phyloP scores from a whole-genome alignment of 2,329 filamentous ascomycete genomes.

The Fusarium sp. region DNA sequence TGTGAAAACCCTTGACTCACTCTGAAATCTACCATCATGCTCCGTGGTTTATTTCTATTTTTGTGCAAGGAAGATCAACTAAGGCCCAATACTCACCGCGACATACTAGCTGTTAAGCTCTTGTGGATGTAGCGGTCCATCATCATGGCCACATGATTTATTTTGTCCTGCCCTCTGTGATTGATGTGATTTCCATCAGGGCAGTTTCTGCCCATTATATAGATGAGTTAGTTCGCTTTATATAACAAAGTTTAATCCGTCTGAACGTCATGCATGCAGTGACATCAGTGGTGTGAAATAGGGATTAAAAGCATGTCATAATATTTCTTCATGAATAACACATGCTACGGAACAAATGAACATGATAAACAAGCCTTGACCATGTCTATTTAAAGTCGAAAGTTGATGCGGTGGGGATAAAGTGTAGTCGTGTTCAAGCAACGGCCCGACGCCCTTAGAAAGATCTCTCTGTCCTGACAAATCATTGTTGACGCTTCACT shows the following conservation, averaged over 20 bases:
- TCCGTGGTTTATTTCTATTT: constrained; percentile 84
- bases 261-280: neutral
- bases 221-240: neutral
- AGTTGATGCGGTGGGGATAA: constrained; percentile 28
- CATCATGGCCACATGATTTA: constrained; percentile 66
- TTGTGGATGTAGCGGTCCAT: constrained; percentile 77
- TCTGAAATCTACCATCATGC: constrained; percentile 77
- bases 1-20: constrained; percentile 74
- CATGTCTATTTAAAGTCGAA: neutral
- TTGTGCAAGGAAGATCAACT: constrained; percentile 80
- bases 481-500: constrained; percentile 38
- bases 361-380: neutral
- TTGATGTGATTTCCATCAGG: neutral
- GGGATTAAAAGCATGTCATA: neutral
- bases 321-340: neutral
- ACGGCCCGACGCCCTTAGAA: constrained; percentile 27
- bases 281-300: neutral
- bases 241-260: neutral
- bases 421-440: constrained; percentile 27
- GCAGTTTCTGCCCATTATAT: neutral
- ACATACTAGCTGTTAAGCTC: constrained; percentile 58
- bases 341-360: neutral
- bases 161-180: neutral
- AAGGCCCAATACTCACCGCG: constrained; percentile 74
- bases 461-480: constrained; percentile 42